A percentile compares a stretch with the other conserved stretches of the same genome.
These are phyloP conservation scores for Phaeomoniella chlamydospora DNA, from an alignment of 2,329 filamentous ascomycete species.

Conservation along the genomic window DNA sequence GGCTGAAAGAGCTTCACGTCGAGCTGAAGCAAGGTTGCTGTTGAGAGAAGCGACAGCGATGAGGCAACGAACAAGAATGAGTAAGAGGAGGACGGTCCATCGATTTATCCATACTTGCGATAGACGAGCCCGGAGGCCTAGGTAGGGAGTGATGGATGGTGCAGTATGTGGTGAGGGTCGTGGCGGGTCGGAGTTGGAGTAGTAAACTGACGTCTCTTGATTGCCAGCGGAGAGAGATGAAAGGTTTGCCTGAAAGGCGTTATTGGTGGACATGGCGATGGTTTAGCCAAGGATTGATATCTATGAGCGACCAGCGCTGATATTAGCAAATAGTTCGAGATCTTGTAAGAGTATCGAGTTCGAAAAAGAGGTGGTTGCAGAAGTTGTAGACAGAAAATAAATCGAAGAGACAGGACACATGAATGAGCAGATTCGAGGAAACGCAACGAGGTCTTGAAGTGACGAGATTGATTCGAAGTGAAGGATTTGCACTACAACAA, in stretches of 20 bases:
- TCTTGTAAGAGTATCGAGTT: background rate
- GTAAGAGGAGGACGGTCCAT: constrained; percentile 81
- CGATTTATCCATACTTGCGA: constrained; percentile 97
- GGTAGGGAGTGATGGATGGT: constrained; percentile 71
- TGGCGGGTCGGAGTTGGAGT: constrained; percentile 36
- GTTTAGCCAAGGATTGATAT: background rate
- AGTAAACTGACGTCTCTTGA: constrained; percentile 48
- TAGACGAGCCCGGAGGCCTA: constrained; percentile 74
- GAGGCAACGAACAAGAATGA: constrained; percentile 70
- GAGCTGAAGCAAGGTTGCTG: constrained; percentile 60
- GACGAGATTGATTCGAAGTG: constrained; percentile 6
- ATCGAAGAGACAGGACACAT: no score
- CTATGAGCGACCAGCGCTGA: constrained; percentile 1
- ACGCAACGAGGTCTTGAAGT: no score
- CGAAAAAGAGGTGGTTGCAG: background rate
- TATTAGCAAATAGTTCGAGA: background rate
- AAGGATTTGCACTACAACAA: constrained; percentile 4
- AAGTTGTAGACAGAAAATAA: background rate
- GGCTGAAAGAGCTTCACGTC: constrained; percentile 68
- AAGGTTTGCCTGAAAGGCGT: constrained; percentile 37
- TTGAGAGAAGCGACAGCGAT: constrained; percentile 61
- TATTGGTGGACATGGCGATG: constrained; percentile 10
- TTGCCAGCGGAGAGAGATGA: constrained; percentile 44
- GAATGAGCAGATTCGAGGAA: constrained; percentile 4
- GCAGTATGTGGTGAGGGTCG: constrained; percentile 47